phyloP scores from a whole-genome alignment of 1,284 basidiomycete species.

The Schizophyllum commune region DNA sequence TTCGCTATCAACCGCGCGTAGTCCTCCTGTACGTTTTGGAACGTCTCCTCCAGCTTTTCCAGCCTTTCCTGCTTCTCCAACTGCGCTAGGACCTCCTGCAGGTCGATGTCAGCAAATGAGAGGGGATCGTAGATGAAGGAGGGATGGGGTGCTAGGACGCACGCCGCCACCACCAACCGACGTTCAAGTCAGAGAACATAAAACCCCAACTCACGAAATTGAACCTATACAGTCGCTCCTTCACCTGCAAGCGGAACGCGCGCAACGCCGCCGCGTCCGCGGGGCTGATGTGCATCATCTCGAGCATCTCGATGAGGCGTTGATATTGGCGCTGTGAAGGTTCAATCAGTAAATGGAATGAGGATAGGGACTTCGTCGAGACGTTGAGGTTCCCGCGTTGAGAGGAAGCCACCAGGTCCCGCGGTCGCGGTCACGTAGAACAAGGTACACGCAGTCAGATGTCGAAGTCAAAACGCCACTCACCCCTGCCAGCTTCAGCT shows the following conservation, averaged over 20 bases:
- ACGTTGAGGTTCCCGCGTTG: too few species aligned
- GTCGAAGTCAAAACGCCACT: conserved; percentile 16
- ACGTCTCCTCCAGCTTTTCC: conserved; percentile 91
- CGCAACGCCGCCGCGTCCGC: conserved; percentile 47
- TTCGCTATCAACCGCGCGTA: conserved; percentile 71
- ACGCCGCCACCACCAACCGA: too few species aligned
- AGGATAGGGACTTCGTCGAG: too few species aligned
- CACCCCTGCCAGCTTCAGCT: conserved; percentile 88
- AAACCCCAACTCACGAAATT: conserved; percentile 93
- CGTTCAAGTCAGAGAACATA: too few species aligned
- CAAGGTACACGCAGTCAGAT: too few species aligned
- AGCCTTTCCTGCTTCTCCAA: conserved; percentile 80
- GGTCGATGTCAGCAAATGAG: conserved; percentile 8
- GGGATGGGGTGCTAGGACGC: too few species aligned
- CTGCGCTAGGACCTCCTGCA: conserved; percentile 79
- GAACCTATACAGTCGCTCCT: conserved; percentile 89
- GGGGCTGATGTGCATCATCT: conserved; percentile 66
- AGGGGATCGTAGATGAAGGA: conserved; percentile 13
- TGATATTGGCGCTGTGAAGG: conserved; percentile 95
- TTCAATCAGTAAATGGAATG: too few species aligned
- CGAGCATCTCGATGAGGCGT: conserved; percentile 88
- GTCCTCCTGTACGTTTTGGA: conserved; percentile 80
- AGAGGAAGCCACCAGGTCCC: too few species aligned
- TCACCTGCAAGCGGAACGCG: conserved; percentile 80
- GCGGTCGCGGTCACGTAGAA: too few species aligned